Conservation (phyloP, 1,284 basidiomycete species). For the Trichosporon coremiiforme region DNA sequence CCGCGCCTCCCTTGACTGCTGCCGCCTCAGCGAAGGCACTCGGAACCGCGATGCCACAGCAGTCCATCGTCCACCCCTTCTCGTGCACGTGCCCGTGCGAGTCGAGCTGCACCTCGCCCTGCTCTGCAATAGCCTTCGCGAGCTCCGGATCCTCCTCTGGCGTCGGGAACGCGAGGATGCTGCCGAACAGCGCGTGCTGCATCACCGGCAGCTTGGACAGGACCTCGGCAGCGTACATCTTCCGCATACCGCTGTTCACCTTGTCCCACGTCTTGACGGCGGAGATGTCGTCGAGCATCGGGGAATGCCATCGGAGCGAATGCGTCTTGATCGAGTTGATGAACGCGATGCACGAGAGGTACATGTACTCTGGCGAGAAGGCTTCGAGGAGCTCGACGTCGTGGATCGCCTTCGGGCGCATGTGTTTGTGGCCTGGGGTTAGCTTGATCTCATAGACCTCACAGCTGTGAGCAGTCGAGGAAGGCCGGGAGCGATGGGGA, state of each 20-base stretch:
- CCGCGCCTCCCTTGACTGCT: slow-evolving; percentile 58
- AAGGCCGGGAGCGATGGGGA: slow-evolving; percentile 5
- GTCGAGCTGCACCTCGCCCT: slow-evolving; percentile 57
- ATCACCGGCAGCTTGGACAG: slow-evolving; percentile 92
- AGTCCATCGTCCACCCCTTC: slow-evolving; percentile 78
- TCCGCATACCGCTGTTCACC: slow-evolving; percentile 96
- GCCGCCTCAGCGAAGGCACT: slow-evolving; percentile 76
- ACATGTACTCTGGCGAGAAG: slow-evolving; percentile 91
- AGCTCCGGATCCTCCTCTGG: slow-evolving; percentile 55
- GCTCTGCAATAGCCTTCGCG: slow-evolving; percentile 50
- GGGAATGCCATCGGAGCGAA: slow-evolving; percentile 95
- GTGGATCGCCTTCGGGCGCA: slow-evolving; percentile 91
- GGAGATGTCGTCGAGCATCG: slow-evolving; percentile 98
- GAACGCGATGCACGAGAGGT: slow-evolving; percentile 92
- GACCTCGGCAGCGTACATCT: slow-evolving; percentile 97
- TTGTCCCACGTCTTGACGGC: slow-evolving; percentile 97
- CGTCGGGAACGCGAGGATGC: slow-evolving; percentile 67
- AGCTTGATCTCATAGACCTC: slow-evolving; percentile 7
- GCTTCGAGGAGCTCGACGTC: slow-evolving; percentile 89
- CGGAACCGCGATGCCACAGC: slow-evolving; percentile 87
- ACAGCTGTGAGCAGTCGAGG: neutral
- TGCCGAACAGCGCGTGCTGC: slow-evolving; percentile 95
- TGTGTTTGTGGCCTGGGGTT: slow-evolving; percentile 75
- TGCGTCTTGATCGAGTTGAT: slow-evolving; percentile 98
- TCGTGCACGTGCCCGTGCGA: slow-evolving; percentile 68